Percentiles rank a stretch among this genome's conserved stretches.
These are phyloP conservation scores for Trypanosoma cruzi DNA, from an alignment of 208 protist genomes.

Conservation along the genomic window DNA sequence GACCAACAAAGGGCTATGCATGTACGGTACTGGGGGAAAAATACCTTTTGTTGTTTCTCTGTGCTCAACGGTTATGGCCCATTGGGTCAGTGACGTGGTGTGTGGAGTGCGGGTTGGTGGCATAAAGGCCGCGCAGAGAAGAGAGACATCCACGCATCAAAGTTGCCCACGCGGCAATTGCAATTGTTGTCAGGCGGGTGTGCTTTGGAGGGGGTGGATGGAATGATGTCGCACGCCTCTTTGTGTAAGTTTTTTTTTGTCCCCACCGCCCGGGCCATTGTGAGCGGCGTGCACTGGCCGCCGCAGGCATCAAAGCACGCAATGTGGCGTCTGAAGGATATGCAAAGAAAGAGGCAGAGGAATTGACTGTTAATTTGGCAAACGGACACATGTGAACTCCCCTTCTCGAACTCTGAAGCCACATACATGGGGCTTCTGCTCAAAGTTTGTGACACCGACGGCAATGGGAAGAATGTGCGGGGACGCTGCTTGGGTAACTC, in stretches of 20 bases:
- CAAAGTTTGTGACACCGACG: conserved; percentile 37
- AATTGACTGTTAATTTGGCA: conserved; percentile 49
- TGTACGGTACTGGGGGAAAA: conserved; percentile 70
- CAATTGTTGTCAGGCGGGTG: conserved; percentile 39
- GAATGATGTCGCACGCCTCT: conserved; percentile 66
- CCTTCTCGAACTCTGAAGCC: conserved; percentile 34
- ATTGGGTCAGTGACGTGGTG: conserved; percentile 68
- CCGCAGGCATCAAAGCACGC: no score
- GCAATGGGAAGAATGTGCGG: conserved; percentile 34
- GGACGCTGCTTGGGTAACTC: conserved; percentile 39
- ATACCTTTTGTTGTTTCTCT: conserved; percentile 52
- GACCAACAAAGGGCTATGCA: conserved; percentile 53
- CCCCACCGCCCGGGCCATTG: conserved; percentile 51
- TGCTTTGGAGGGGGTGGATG: conserved; percentile 85
- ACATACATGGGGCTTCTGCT: conserved; percentile 58
- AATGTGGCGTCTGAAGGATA: no score
- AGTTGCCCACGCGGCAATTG: conserved; percentile 40
- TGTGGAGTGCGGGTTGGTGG: no score
- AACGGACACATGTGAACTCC: conserved; percentile 55
- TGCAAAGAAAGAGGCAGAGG: no score
- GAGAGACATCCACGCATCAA: conserved; percentile 66
- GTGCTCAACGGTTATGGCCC: conserved; percentile 74
- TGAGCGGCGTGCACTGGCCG: conserved; percentile 56
- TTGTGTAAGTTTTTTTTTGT: conserved; percentile 60
- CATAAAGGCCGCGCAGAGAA: no score